Base-by-base conservation (phyloP, 208 protist genomes). In the Sergeia podlipaevii region DNA sequence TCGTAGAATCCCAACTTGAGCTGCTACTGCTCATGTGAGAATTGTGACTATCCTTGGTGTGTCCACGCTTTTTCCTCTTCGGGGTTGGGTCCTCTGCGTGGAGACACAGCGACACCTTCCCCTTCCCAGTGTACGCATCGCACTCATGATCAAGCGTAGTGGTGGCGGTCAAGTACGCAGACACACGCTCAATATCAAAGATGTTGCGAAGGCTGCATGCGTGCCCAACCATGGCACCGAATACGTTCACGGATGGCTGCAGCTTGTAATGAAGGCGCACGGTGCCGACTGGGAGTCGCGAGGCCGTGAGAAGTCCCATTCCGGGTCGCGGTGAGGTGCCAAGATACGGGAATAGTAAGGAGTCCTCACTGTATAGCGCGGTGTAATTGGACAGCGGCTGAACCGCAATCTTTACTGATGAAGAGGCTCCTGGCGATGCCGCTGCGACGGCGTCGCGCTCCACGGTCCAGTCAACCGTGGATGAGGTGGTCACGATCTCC, bases 131-230 rank as follows among this genome's bases (percentile, higher is more conserved):
- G 69, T 95, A 95, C n/a, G 70, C 80, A 49, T 91, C 84, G 48
- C 88, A 95, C 67, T 95, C 88, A 65, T 95, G 88, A 61, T 83
- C 72, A 24, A 88, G 67, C 8, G 67, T 76, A 7, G 77, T 91
- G 17, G 76, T 63, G 17, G 71, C 80, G 10, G 78, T 74, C 4
- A 95, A 47, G 61, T 76, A 91, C 8, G 84, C 84, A 0, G 84
- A 83, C 13, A 95, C 80, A 0, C 88, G 88, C 68, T 95, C 81
- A 36, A 95, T 71, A 42, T 72, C 57, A 32, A 80, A 61, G 45
- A 51, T 49, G 26, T 61, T 65, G 39, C 57, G 54, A 30, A 81
- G 49, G 26, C 60, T 47, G 54, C 74, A 87, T 10, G 44, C 77
- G 52, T 83, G 79, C 0, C 66, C 69, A 17, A 73, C 15, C 87